Evolutionary conservation across 2,329 filamentous ascomycete genomes (phyloP), one percentile per base, ranked within the genome.

Genomic region (Nectriaceae sp.): DNA sequence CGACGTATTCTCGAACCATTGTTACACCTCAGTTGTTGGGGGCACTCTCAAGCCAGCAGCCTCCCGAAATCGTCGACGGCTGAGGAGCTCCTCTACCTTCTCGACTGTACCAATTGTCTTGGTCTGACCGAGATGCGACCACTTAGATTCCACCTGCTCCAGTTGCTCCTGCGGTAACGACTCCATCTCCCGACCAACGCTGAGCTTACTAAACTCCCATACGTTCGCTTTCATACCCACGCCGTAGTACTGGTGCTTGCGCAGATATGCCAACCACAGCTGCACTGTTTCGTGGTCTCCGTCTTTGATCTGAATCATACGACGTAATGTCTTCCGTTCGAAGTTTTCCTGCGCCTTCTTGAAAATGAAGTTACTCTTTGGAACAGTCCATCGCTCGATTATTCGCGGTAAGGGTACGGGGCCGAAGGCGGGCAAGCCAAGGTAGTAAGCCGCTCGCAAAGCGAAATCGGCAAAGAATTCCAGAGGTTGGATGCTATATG

Each of bases 311-410:
- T 96, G 91, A 44, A 99, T 91, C 62, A 97, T 70, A 13, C 94
- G 79, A 46, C 92, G 83, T 62, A 92, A 72, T 1, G 94, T 99
- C 52, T 94, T 86, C 46, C 94, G 82, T 75, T 97, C 93, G 65
- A 96, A 99, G 71, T 99, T 99, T 74, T 99, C 94, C 72, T 99
- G 92, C 31, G 84, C 87, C 75, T 99, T 99, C 75, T 97, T 99
- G 77, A 90, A 89, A 57, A 97, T 90, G 76, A 99, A 99, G 69
- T 89, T 88, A 64, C 84, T 84, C 63, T 84, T 83, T 10, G 91
- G 90, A 2, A 97, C 91, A 1, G 94, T 97, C 94, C 94, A 99
- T 62, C 92, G 84, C 75, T 99, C 90, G 15, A 83, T 88, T 56
- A 93, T 90, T 49, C 87, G 84, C 2, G 94, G 94, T 16, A 99